Evolutionary conservation across 2,329 filamentous ascomycete genomes (phyloP), one percentile per base, ranked within the genome.

Genomic region (Cytospora leucostoma): DNA sequence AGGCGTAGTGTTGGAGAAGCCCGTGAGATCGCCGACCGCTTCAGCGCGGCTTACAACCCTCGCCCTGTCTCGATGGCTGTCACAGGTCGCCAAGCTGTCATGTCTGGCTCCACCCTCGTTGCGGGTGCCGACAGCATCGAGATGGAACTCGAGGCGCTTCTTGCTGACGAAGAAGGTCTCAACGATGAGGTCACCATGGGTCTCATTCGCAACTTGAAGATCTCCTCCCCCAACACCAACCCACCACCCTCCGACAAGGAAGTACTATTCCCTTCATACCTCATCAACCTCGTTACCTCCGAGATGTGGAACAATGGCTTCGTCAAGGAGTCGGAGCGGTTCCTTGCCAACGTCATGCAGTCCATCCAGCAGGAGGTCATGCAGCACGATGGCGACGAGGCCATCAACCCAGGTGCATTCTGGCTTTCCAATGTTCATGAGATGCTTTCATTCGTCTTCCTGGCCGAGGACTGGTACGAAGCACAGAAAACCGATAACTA

Each of bases 241-340:
- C 93, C 94, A 21, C 90, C 93, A 59, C 94, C 95, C 12, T 97
- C 93, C 19, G 95, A 99, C 79, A 99, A 99, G 81, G 95, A 99
- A 76, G 94, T 99, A 27, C 84, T 99, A 59, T 99, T 99, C 88
- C 95, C 95, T 38, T 94, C 95, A 11, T 99, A 98, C 76, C 88
- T 99, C 71, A 99, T 99, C 82, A 99, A 99, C 77, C 84, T 99
- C 66, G 95, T 99, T 67, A 99, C 95, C 13, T 98, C 93, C 17
- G 95, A 99, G 80, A 99, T 99, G 95, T 99, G 95, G 95, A 99
- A 99, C 82, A 99, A 99, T 72, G 95, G 95, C 54, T 99, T 97
- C 74, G 95, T 99, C 71, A 99, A 99, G 82, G 95, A 99, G 78
- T 98, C 95, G 4, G 95, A 99, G 79, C 91, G 94, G 61, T 99